Conservation (phyloP, 257 asterid genomes). For the Thymus mandschuricus region DNA sequence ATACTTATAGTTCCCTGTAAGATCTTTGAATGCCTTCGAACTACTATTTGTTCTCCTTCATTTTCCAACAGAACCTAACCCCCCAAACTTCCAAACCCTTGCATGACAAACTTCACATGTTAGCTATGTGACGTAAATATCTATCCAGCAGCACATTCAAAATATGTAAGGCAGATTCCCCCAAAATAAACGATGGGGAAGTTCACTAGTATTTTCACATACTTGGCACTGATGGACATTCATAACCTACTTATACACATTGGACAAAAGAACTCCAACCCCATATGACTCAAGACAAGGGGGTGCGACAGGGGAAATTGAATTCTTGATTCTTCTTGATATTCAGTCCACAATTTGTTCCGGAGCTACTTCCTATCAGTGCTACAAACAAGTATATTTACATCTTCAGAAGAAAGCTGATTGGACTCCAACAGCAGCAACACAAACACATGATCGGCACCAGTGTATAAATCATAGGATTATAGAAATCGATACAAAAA, state of each 20-base stretch:
- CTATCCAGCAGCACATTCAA: conserved; percentile 2
- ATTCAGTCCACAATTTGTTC: too few species aligned
- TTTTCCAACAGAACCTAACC: background rate
- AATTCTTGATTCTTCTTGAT: too few species aligned
- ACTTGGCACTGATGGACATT: background rate
- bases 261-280: background rate
- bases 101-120: background rate
- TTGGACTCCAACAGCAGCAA: too few species aligned
- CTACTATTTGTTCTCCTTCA: background rate
- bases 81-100: background rate
- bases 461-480: too few species aligned
- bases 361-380: too few species aligned
- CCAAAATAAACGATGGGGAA: background rate
- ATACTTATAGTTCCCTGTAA: background rate
- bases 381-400: too few species aligned
- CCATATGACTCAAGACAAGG: background rate
- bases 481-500: too few species aligned
- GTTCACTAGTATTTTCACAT: background rate
- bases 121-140: background rate
- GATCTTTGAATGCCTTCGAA: conserved; percentile 3
- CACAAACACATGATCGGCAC: background rate
- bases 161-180: background rate
- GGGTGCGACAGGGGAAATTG: too few species aligned
- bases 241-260: background rate
- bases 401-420: too few species aligned